Evolutionary conservation across 2,329 filamentous ascomycete species (phyloP).

Genomic region (Sphaerulina musiva): DNA sequence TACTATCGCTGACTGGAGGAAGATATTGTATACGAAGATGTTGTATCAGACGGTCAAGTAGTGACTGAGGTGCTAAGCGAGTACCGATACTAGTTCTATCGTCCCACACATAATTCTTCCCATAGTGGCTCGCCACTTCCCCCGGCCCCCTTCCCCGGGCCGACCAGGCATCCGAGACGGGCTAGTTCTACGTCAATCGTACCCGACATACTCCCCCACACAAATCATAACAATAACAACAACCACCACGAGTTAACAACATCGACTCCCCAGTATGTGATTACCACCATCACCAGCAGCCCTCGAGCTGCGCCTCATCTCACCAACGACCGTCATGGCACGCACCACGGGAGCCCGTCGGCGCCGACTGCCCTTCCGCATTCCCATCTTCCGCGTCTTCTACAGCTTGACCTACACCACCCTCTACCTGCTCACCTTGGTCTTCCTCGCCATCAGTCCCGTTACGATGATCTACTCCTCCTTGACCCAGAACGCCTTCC

Average conservation of each 20-base stretch:
- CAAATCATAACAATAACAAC: no score
- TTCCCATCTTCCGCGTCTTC: constrained; percentile 67
- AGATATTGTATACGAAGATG: no score
- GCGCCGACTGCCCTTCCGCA: constrained; percentile 36
- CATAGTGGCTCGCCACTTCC: background rate
- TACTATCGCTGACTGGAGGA: no score
- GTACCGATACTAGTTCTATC: background rate
- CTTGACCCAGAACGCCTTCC: constrained; percentile 56
- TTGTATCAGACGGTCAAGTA: background rate
- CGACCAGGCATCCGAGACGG: no score
- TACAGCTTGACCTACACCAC: constrained; percentile 69
- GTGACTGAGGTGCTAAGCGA: no score
- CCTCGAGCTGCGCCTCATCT: constrained; percentile 10
- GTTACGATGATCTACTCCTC: constrained; percentile 73
- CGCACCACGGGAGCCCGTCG: constrained; percentile 13
- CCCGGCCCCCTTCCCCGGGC: no score
- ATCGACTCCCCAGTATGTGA: constrained; percentile 3
- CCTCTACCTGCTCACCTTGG: constrained; percentile 65
- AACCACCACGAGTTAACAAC: no score
- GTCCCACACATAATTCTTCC: background rate
- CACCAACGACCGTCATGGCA: constrained; percentile 11
- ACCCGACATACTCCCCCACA: background rate
- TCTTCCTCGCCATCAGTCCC: constrained; percentile 71
- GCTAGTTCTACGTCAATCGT: background rate
- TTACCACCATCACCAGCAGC: constrained; percentile 12